Conservation (phyloP, 169 alveolate species). For the Plasmodium berghei region DNA sequence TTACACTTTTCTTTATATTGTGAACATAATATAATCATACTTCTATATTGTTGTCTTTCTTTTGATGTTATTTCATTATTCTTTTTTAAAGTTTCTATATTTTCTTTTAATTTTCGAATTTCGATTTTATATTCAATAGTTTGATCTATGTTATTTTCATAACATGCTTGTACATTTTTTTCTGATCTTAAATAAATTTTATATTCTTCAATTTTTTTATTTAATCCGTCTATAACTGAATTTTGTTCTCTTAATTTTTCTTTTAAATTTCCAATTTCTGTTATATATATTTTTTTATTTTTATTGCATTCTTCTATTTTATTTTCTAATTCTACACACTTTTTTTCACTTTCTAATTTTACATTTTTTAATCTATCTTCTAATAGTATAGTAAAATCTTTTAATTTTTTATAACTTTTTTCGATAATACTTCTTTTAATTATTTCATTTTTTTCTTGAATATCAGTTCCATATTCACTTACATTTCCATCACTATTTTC, state of each 20-base stretch:
- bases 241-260: conserved; percentile 37
- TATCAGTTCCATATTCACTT: neutral
- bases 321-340: conserved; percentile 20
- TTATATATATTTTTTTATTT: conserved; percentile 4
- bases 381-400: conserved; percentile 46
- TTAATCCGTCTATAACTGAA: conserved; percentile 11
- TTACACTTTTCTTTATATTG: conserved; percentile 70
- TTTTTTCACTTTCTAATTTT: conserved; percentile 32
- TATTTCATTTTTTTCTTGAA: conserved; percentile 16
- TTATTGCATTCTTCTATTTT: conserved; percentile 24
- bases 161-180: conserved; percentile 1
- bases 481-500: neutral
- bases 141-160: conserved; percentile 33
- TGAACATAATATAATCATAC: conserved; percentile 62
- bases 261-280: conserved; percentile 34
- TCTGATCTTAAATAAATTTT: conserved; percentile 19
- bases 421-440: conserved; percentile 27
- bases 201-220: conserved; percentile 43
- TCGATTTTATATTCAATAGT: conserved; percentile 32
- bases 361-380: conserved; percentile 41
- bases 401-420: conserved; percentile 59
- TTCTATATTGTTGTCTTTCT: conserved; percentile 75
- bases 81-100: conserved; percentile 42
- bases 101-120: conserved; percentile 50
- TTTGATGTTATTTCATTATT: conserved; percentile 60